Percentiles rank a stretch among this genome's conserved stretches.
phyloP scores from a whole-genome alignment of 1,139 yeast genomes.

The Nadsonia starkeyi-henricii region DNA sequence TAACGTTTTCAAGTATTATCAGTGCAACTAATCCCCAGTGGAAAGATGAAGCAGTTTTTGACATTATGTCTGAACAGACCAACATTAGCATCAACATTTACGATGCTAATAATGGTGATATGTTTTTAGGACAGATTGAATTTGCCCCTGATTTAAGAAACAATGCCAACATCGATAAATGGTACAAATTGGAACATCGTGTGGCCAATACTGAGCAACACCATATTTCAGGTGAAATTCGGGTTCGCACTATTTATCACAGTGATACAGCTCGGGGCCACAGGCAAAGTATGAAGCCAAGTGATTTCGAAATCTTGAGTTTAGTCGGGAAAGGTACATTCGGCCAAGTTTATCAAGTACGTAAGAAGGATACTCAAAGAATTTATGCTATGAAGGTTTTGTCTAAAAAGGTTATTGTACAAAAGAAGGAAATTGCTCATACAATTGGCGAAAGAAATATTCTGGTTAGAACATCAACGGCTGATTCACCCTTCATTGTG shows the following conservation, averaged over 20 bases:
- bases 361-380: conserved; percentile 74
- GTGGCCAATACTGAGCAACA: neutral
- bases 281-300: neutral
- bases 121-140: conserved; percentile 74
- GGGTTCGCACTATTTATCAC: neutral
- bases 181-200: conserved; percentile 47
- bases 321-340: conserved; percentile 92
- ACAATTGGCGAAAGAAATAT: conserved; percentile 95
- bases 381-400: conserved; percentile 95
- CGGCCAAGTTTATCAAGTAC: conserved; percentile 94
- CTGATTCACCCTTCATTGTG: conserved; percentile 82
- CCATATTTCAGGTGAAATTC: neutral
- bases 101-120: conserved; percentile 70
- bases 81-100: conserved; percentile 77
- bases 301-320: conserved; percentile 81
- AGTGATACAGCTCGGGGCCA: neutral
- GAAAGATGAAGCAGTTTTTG: conserved; percentile 87
- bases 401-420: conserved; percentile 85
- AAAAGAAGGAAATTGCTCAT: conserved; percentile 93
- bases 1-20: conserved; percentile 10
- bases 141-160: conserved; percentile 52
- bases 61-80: conserved; percentile 55
- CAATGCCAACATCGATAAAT: conserved; percentile 34
- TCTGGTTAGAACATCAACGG: conserved; percentile 70
- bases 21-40: conserved; percentile 59